phyloP scores from a whole-genome alignment of 495 filamentous ascomycete species.

The Aspergillus baeticus region DNA sequence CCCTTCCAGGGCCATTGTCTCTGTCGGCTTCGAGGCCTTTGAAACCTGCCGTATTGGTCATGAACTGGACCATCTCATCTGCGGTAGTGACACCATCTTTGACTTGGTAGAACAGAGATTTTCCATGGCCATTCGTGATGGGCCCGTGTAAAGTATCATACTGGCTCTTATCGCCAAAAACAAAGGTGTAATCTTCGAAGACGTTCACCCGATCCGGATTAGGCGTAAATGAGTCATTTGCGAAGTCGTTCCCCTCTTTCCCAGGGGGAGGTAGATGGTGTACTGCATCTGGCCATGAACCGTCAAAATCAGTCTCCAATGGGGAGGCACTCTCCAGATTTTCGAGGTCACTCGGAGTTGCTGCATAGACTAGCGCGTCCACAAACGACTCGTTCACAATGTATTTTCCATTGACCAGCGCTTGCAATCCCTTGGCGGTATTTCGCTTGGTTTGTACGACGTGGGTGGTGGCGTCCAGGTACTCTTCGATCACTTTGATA shows the following conservation, averaged over 20 bases:
- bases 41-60: constrained; percentile 69
- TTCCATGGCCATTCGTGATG: constrained; percentile 79
- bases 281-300: constrained; percentile 72
- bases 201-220: constrained; percentile 63
- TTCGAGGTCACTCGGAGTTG: constrained; percentile 49
- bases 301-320: constrained; percentile 82
- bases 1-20: constrained; percentile 62
- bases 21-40: constrained; percentile 65
- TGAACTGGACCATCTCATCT: constrained; percentile 74
- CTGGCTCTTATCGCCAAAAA: constrained; percentile 80
- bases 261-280: constrained; percentile 71
- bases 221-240: constrained; percentile 64
- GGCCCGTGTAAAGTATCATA: constrained; percentile 71
- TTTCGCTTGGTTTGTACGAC: constrained; percentile 89
- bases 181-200: constrained; percentile 84
- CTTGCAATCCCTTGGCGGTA: constrained; percentile 80
- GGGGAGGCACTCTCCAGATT: constrained; percentile 56
- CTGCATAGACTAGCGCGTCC: constrained; percentile 70
- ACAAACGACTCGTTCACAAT: constrained; percentile 78
- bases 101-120: constrained; percentile 66
- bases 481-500: constrained; percentile 78
- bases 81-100: constrained; percentile 65
- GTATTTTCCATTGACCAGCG: constrained; percentile 78
- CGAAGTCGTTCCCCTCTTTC: constrained; percentile 67
- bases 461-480: constrained; percentile 76